A percentile compares a stretch with the other conserved stretches of the same genome.
Evolutionary conservation across 2,329 filamentous ascomycete species (phyloP).

Genomic region (Huntiella moniliformis): DNA sequence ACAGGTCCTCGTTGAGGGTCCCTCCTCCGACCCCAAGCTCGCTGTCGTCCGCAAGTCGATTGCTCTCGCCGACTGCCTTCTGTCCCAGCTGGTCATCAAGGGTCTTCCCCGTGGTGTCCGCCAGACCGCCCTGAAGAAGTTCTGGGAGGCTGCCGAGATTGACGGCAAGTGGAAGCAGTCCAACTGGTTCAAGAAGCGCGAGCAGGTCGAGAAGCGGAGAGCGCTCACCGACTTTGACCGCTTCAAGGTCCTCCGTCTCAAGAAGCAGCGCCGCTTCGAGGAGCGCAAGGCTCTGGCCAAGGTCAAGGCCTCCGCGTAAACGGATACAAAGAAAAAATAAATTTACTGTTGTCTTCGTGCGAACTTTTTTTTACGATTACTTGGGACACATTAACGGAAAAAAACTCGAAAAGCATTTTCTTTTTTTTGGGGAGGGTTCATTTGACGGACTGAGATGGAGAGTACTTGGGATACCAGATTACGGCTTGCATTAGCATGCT

Average conservation of each 20-base stretch:
- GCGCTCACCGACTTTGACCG: conserved; percentile 95
- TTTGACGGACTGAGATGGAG: conserved; percentile 9
- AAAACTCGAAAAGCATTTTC: conserved; percentile 11
- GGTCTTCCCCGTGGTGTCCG: conserved; percentile 74
- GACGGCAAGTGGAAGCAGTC: conserved; percentile 84
- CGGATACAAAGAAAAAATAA: conserved; percentile 22
- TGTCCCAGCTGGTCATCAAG: conserved; percentile 75
- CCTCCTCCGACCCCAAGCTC: conserved; percentile 61
- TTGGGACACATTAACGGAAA: conserved; percentile 12
- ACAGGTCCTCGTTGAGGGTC: conserved; percentile 91
- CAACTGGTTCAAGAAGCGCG: conserved; percentile 87
- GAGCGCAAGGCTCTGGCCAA: conserved; percentile 92
- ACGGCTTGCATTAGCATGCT: conserved; percentile 25
- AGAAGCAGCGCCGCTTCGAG: conserved; percentile 99
- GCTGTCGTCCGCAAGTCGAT: conserved; percentile 75
- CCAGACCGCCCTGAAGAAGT: conserved; percentile 63
- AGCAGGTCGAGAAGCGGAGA: conserved; percentile 69
- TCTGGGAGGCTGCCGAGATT: conserved; percentile 81
- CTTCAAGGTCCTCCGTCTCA: conserved; percentile 98
- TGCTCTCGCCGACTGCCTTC: conserved; percentile 62
- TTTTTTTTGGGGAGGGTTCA: conserved; percentile 15
- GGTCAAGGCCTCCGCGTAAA: conserved; percentile 66
- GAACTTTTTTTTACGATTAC: conserved; percentile 11
- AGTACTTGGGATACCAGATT: conserved; percentile 12
- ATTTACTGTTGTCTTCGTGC: conserved; percentile 14